phyloP scores from a whole-genome alignment of 2,329 filamentous ascomycete species.

The Trichoderma sp. region DNA sequence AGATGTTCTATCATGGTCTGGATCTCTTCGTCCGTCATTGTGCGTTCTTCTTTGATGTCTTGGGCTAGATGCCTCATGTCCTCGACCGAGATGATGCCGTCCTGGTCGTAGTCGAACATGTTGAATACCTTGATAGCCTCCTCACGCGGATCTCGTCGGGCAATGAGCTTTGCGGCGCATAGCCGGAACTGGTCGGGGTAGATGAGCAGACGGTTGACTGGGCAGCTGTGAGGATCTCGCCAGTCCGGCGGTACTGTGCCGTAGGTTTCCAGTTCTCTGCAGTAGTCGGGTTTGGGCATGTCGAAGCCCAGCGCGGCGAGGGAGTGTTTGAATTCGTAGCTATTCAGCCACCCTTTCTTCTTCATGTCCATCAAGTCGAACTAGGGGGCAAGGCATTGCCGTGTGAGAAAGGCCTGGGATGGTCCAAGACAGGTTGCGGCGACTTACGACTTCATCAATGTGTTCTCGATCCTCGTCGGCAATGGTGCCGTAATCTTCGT shows the following conservation, averaged over 20 bases:
- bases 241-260: constrained; percentile 67
- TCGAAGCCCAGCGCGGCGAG: constrained; percentile 95
- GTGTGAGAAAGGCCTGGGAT: constrained; percentile 23
- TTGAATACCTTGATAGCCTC: constrained; percentile 90
- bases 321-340: constrained; percentile 96
- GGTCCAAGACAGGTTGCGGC: background rate
- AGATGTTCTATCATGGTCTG: constrained; percentile 97
- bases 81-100: constrained; percentile 84
- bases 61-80: constrained; percentile 84
- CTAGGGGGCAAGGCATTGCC: constrained; percentile 40
- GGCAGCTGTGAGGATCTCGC: constrained; percentile 42
- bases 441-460: constrained; percentile 84
- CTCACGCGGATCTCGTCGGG: constrained; percentile 79
- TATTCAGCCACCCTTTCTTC: constrained; percentile 90
- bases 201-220: constrained; percentile 45
- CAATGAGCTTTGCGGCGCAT: constrained; percentile 77
- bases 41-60: constrained; percentile 76
- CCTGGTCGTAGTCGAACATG: constrained; percentile 88
- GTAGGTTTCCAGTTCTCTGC: constrained; percentile 74
- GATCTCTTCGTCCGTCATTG: constrained; percentile 87
- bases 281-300: constrained; percentile 79
- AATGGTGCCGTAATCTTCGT: constrained; percentile 47
- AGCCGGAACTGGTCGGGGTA: constrained; percentile 57
- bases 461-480: constrained; percentile 89
- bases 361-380: constrained; percentile 96